Evolutionary conservation across 139 green algal species (phyloP), one percentile per base, ranked within the genome.

Genomic region (Picochlorum sp.): DNA sequence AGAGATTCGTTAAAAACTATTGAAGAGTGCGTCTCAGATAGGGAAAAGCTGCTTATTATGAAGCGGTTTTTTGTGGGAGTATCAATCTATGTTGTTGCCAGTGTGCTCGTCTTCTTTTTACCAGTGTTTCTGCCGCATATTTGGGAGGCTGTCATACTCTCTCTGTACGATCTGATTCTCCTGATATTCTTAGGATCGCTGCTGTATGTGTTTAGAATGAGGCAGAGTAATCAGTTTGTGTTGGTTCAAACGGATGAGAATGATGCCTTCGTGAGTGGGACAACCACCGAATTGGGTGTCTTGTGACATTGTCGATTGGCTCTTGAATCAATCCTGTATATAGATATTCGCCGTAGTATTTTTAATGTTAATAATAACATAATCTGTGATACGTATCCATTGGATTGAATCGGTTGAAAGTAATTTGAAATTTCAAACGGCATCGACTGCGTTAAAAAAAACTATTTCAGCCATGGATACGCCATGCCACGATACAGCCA

Each of bases 11-110:
- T 65, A 14, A 79, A 83, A 70, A 83, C 71, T 15, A 68, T 85
- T 20, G 56, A 79, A 67, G 79, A 85, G 18, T 45, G 56, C 37
- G 44, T 84, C 34, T 54, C 67, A 15, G 51, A 70, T 24, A 41
- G 66, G 2, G 73, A 75, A 37, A 85, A 85, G 57, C 44, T 81
- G 14, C 57, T 62, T 24, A 63, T 84, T 21, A 70, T 84, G 65
- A 60, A 70, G 15, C 58, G 71, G n/a, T 85, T 84, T 65, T 80
- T 78, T 49, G 80, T 57, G 24, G 79, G 60, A 6, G 72, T 83
- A 10, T 74, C 56, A 60, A 44, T 50, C 54, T 85, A 81, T 49
- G 21, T 65, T 50, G 65, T 81, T 0, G 28, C 69, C 6, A 64
- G 65, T 45, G 74, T 75, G 7, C 11, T 67, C 9, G 70, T 76